Conservation (phyloP, 495 filamentous ascomycete species). For the Neurospora terricola region DNA sequence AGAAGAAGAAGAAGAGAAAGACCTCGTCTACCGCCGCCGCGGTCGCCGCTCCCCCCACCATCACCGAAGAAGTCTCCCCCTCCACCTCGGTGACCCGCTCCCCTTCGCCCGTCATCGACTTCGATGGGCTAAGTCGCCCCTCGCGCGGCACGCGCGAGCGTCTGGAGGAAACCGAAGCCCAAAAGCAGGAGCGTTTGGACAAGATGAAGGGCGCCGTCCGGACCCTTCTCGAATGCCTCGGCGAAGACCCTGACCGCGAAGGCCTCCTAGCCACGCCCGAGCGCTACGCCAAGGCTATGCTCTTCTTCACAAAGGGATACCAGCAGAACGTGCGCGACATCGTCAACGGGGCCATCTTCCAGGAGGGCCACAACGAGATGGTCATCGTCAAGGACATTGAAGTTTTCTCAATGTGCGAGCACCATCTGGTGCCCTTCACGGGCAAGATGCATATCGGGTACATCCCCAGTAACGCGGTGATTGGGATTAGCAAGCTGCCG, state of each 20-base stretch:
- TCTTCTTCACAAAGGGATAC: constrained; percentile 98
- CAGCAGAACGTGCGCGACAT: constrained; percentile 91
- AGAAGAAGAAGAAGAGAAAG: constrained; percentile 32
- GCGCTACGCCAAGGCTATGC: constrained; percentile 91
- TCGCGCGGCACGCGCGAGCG: constrained; percentile 69
- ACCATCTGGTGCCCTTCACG: constrained; percentile 93
- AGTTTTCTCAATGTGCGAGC: constrained; percentile 90
- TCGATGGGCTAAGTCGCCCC: constrained; percentile 64
- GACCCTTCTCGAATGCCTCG: constrained; percentile 90
- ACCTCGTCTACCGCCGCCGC: constrained; percentile 10
- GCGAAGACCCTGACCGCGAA: constrained; percentile 89
- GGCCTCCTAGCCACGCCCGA: constrained; percentile 80
- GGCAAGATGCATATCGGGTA: constrained; percentile 99
- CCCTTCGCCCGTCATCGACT: constrained; percentile 60
- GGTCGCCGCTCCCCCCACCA: constrained; percentile 12
- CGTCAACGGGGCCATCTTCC: constrained; percentile 91
- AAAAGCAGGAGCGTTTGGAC: constrained; percentile 58
- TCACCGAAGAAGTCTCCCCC: constrained; percentile 2
- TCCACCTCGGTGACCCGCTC: constrained; percentile 25
- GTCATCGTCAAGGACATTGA: constrained; percentile 98
- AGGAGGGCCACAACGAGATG: constrained; percentile 93
- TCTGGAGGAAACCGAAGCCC: constrained; percentile 65
- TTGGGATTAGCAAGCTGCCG: constrained; percentile 91
- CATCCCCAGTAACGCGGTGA: constrained; percentile 75
- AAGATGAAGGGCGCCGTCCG: constrained; percentile 78